Conservation (phyloP, 163 green algal genomes). For the Scenedesmus sp. region DNA sequence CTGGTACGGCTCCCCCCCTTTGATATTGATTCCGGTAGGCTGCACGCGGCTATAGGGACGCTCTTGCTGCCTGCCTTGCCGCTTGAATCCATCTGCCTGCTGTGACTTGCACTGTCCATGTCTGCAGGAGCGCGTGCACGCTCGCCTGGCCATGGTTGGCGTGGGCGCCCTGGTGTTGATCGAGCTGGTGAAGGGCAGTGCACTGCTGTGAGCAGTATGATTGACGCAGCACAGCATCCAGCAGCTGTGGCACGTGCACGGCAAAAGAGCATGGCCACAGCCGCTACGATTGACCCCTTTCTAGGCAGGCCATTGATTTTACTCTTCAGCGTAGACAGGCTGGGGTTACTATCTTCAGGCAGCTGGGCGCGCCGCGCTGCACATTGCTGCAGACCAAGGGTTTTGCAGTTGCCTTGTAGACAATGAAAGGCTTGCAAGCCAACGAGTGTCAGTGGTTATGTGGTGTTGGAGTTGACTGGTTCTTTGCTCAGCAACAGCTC, state of each 20-base stretch:
- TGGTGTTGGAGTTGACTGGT: neutral
- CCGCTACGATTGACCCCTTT: neutral
- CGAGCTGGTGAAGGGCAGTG: slow-evolving; percentile 59
- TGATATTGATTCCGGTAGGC: too few species aligned
- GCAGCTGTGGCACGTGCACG: neutral
- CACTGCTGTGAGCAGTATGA: slow-evolving; percentile 55
- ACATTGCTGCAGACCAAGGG: neutral
- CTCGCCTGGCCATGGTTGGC: slow-evolving; percentile 65
- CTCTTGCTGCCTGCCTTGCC: neutral
- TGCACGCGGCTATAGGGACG: too few species aligned
- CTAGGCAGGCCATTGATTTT: neutral
- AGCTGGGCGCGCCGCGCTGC: neutral
- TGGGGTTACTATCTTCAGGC: neutral
- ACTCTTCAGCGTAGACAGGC: neutral
- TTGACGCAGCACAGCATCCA: neutral
- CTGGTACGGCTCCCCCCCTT: too few species aligned
- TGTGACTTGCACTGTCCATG: neutral
- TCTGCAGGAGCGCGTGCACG: slow-evolving; percentile 62
- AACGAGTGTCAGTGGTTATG: neutral
- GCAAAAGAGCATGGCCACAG: neutral
- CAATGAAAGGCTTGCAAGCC: neutral
- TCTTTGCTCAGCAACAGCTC: neutral
- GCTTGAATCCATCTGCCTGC: neutral
- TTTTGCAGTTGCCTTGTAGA: neutral
- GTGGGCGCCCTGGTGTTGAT: slow-evolving; percentile 53